These are phyloP conservation scores for Hypomyces rosellus DNA, from an alignment of 2,329 filamentous ascomycete species.

Conservation along the genomic window DNA sequence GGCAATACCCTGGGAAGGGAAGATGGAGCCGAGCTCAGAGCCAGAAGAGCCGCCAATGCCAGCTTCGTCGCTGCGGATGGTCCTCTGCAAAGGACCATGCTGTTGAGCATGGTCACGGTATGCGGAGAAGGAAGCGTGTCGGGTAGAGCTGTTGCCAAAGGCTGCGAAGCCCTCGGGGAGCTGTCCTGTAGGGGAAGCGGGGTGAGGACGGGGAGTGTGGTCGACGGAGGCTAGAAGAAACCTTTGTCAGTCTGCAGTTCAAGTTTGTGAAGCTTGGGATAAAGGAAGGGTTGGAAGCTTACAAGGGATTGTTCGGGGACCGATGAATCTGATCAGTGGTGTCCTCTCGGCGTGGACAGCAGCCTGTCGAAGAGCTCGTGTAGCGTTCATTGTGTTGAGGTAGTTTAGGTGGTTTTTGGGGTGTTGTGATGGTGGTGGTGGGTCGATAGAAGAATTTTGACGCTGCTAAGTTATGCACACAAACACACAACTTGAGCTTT, in stretches of 20 bases:
- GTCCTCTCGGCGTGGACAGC: constrained; percentile 54
- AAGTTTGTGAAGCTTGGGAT: background rate
- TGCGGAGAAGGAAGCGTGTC: constrained; percentile 60
- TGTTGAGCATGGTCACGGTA: constrained; percentile 75
- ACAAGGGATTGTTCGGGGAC: constrained; percentile 54
- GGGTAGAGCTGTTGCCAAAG: constrained; percentile 25
- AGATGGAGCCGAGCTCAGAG: constrained; percentile 64
- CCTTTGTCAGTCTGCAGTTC: constrained; percentile 14
- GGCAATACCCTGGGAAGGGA: constrained; percentile 64
- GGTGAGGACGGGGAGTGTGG: constrained; percentile 68
- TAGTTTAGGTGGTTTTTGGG: too few relatives aligned
- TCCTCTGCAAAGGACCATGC: constrained; percentile 66
- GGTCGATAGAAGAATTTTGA: background rate
- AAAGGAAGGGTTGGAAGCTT: background rate
- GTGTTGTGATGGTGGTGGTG: constrained; percentile 6
- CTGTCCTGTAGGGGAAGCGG: constrained; percentile 58
- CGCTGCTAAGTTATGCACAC: too few relatives aligned
- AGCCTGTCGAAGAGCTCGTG: constrained; percentile 51
- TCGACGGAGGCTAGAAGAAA: constrained; percentile 56
- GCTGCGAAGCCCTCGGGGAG: constrained; percentile 51
- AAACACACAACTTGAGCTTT: too few relatives aligned
- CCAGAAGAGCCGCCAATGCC: constrained; percentile 60
- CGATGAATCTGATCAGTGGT: constrained; percentile 57
- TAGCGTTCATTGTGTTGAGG: constrained; percentile 44
- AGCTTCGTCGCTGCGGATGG: constrained; percentile 33